Evolutionary conservation across 108 stramenopile genomes (phyloP).

Genomic region (Mediolabrus comicus): DNA sequence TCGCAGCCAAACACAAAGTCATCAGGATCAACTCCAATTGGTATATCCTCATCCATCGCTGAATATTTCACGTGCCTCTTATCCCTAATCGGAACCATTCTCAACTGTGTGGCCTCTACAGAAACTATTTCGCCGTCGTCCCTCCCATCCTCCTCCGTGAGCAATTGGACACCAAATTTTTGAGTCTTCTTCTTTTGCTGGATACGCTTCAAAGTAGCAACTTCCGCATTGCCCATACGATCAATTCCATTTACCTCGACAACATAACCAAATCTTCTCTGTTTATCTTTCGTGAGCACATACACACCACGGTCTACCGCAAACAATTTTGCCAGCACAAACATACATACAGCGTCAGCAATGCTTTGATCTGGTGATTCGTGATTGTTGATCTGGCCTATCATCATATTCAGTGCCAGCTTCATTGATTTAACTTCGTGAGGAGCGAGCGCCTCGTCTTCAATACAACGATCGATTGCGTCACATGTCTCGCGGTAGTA

Average conservation of each 20-base stretch:
- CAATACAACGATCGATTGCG: background rate
- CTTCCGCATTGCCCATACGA: background rate
- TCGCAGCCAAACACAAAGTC: background rate
- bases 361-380: background rate
- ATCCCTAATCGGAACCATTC: conserved; percentile 2
- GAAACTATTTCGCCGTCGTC: background rate
- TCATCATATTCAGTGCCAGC: background rate
- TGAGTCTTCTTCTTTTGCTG: background rate
- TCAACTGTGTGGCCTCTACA: background rate
- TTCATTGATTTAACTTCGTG: conserved; percentile 1
- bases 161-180: background rate
- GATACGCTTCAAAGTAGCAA: background rate
- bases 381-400: background rate
- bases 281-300: background rate
- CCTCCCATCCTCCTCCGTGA: background rate
- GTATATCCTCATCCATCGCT: background rate
- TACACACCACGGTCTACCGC: background rate
- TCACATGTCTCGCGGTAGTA: background rate
- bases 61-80: background rate
- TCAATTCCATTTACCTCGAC: background rate
- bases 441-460: conserved; percentile 14
- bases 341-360: background rate
- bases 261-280: background rate
- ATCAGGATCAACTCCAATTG: conserved; percentile 1
- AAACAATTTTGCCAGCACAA: background rate